phyloP scores from a whole-genome alignment of 2,329 filamentous ascomycete species.

The Blastomyces percursus region DNA sequence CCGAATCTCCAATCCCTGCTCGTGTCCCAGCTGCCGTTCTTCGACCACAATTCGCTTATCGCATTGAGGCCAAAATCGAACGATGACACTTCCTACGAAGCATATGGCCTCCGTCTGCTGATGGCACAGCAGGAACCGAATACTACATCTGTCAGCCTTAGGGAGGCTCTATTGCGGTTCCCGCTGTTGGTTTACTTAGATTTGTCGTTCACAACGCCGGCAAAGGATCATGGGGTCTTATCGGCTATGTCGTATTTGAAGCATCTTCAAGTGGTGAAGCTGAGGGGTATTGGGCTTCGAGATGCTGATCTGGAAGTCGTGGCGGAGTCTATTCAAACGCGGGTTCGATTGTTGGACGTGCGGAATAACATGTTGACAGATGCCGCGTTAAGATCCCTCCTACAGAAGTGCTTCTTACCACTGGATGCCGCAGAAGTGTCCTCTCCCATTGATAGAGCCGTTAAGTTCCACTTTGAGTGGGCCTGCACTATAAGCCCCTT shows the following conservation, averaged over 20 bases:
- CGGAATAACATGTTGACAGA: constrained; percentile 49
- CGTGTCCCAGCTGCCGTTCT: constrained; percentile 49
- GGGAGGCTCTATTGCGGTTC: constrained; percentile 43
- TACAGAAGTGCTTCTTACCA: constrained; percentile 41
- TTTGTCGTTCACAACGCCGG: constrained; percentile 44
- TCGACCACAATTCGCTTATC: constrained; percentile 48
- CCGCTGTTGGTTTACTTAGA: constrained; percentile 48
- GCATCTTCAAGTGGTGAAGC: constrained; percentile 46
- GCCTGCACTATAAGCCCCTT: constrained; percentile 17
- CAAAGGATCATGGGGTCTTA: constrained; percentile 41
- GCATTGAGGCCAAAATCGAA: constrained; percentile 32
- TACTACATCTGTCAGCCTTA: constrained; percentile 45
- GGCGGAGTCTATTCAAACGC: constrained; percentile 40
- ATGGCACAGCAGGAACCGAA: constrained; percentile 48
- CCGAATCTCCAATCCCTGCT: constrained; percentile 50
- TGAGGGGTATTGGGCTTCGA: constrained; percentile 43
- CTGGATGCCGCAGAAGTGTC: not conserved
- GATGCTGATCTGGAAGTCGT: constrained; percentile 45
- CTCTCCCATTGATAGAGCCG: constrained; percentile 15
- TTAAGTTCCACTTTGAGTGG: constrained; percentile 14
- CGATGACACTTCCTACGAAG: not conserved
- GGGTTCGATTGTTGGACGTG: constrained; percentile 47
- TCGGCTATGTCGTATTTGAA: constrained; percentile 36
- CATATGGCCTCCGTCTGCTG: constrained; percentile 44
- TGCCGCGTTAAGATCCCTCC: constrained; percentile 40